phyloP scores from a whole-genome alignment of 352 stramenopile genomes.

The Lagenidium giganteum region DNA sequence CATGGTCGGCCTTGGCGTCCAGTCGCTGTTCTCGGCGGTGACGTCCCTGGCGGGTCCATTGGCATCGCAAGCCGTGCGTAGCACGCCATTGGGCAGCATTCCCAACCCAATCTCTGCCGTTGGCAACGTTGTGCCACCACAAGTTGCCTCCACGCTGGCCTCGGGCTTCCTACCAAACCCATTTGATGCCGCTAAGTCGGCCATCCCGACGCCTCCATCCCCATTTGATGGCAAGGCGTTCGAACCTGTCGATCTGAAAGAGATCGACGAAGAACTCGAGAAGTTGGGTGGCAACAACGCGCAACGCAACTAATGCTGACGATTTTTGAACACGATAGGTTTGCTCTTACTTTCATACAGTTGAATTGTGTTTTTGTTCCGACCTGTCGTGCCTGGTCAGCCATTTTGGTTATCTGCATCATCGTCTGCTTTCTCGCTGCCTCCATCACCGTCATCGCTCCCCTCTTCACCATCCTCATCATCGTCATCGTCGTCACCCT shows the following conservation, averaged over 20 bases:
- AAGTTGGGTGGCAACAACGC: conserved; percentile 46
- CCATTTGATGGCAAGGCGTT: conserved; percentile 29
- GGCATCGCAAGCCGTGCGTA: conserved; percentile 55
- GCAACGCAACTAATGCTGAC: conserved; percentile 15
- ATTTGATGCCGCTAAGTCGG: conserved; percentile 11
- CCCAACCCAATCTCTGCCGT: conserved; percentile 76
- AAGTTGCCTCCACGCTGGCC: conserved; percentile 35
- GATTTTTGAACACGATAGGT: background rate
- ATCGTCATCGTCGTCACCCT: conserved; percentile 11
- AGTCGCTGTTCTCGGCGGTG: conserved; percentile 70
- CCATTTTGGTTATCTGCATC: conserved; percentile 11
- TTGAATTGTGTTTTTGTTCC: background rate
- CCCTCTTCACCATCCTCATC: conserved; percentile 14
- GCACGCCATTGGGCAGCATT: conserved; percentile 56
- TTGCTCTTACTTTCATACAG: background rate
- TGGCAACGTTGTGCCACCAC: conserved; percentile 39
- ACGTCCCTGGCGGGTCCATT: conserved; percentile 77
- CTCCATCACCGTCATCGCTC: conserved; percentile 14
- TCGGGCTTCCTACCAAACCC: conserved; percentile 36
- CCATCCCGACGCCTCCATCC: conserved; percentile 3
- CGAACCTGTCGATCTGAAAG: conserved; percentile 51
- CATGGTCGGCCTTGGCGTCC: conserved; percentile 75
- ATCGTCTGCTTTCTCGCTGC: conserved; percentile 15
- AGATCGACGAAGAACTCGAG: conserved; percentile 67
- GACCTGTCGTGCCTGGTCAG: conserved; percentile 5